Evolutionary conservation across 345 rosid genomes (phyloP), one percentile per base, ranked within the genome.

Genomic region (Gossypium longicalyx): DNA sequence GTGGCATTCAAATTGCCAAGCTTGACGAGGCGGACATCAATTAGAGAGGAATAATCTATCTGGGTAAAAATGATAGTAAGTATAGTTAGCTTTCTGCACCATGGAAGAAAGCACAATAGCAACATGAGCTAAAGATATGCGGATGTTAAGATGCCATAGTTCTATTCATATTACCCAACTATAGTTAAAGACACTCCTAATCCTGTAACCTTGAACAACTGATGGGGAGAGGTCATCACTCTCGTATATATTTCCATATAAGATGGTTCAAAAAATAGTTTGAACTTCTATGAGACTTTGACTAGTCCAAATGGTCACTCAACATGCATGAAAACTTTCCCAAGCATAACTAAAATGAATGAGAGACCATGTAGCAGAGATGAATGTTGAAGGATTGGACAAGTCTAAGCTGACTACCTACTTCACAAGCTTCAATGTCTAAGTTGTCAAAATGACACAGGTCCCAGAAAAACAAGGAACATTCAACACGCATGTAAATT

Each of bases 1-100:
- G 61, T 65, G 20, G 81, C 22, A 62, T 75, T 80, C 23, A 69
- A 77, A 72, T 80, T 76, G 63, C 80, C 83, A 58, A 67, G 81
- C 69, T 74, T 81, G 81, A 90, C 67, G 9, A 81, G 47, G 27
- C 97, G 97, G 75, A 90, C 88, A 80, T 96, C 97, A 29, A 88
- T 47, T 74, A 96, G 91, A 22, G 90, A 68, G 66, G 94, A 80
- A 73, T 87, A 93, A 57, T 89, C 90, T 66, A 88, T 86, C 99
- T 96, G 91, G 19, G 75, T 27, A 82, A 67, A 52, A 34, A 34
- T 34, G 41, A 34, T 34, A 34, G 6, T 34, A 34, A 34, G 41
- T 4, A 7, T 79, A 48, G 52, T 74, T 54, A 73, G 76, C 22
- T 44, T 73, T 58, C 58, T 25, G 34, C 48, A 48, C 17, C 48